Base-by-base conservation (phyloP, 176 grass and related monocot genomes). In the Rhynchospora breviuscula region DNA sequence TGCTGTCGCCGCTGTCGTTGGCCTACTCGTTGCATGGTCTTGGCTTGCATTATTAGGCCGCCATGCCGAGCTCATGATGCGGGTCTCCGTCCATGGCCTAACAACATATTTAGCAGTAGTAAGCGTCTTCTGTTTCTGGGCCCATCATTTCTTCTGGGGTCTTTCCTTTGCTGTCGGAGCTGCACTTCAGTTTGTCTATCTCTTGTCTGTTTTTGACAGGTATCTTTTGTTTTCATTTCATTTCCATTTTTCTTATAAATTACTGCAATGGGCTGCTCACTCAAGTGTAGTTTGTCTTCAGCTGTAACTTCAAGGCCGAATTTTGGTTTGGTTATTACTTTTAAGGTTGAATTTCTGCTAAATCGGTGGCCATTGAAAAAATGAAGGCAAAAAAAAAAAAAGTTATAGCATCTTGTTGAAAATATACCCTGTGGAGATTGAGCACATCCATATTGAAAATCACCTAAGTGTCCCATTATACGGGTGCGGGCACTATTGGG, bases 201-300 rank as follows among this genome's bases (percentile, higher is more conserved):
- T 98, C 81, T 89, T 98, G 91, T 98, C 96, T 15, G 96, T 98
- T 56, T 85, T 95, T 69, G 93, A 98, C 75, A 93, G 96, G 96
- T 98, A 15, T 14, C 48, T 3, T 15, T 29, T 29, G 15, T 75
- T 75, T 49, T 22, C 4, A 3, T 54, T 76, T 54, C 0, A 51
- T 52, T 75, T 53, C 10, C 0, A 15, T 54, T 29, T 76, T 53
- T 31, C 12, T 17, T 69, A 8, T 31, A 66, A 35, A 2, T 15
- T 67, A 40, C 1, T 40, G 25, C 35, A 70, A 72, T 52, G 3
- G 64, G 33, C 29, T 69, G 33, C 31, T 69, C 33, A 18, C 44
- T 69, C 66, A 44, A 15, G 6, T 45, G 33, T 70, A 40, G 35
- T 45, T 40, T 70, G 18, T 45, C 33, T 45, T 46, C 14, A n/a